Evolutionary conservation across 2,329 filamentous ascomycete genomes (phyloP), one percentile per base, ranked within the genome.

Genomic region (Neurospora sp.): DNA sequence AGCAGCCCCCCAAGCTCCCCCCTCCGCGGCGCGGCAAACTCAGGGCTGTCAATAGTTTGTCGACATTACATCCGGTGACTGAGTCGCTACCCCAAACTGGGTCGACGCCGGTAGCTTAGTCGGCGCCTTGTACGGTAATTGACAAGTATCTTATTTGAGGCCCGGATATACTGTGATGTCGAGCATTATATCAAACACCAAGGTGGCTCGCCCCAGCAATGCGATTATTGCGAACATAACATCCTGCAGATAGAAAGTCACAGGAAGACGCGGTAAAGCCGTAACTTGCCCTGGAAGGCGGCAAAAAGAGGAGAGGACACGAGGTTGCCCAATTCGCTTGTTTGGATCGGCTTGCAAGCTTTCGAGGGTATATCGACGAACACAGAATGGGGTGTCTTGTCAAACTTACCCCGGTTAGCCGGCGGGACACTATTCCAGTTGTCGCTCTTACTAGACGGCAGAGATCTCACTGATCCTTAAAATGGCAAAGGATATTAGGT

Each of bases 1-100:
- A 75, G 69, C 62, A 69, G 17, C 75, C 75, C 15, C 75, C 75
- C 0, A 75, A 76, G 38, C 71, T 76, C 9, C 75, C 75, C 1
- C 75, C 75, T 3, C 75, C 75, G 8, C 68, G 75, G 67, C 75
- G 75, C 28, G 52, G 52, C 52, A 62, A 62, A 62, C 52, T 62
- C 15, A 62, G 52, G 52, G 52, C 52, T 62, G 52, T 62, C 52
- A 62, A 62, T 33, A 62, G 52, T 36, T 17, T 62, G 52, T 62
- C 52, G 28, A 62, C 52, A 62, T 62, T 62, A 62, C 52, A 62
- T 36, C 28, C 23, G 28, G 28, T 38, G 17, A 33, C 43, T 11
- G 72, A 73, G 38, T 11, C 70, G 5, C 28, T 72, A 11, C 68
- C 72, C 8, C 66, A 69, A 15, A 38, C 71, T 3, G 70, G 67